A percentile compares a stretch with the other conserved stretches of the same genome.
phyloP scores from a whole-genome alignment of 1,284 basidiomycete genomes.

The Cryptococcus deneoformans region DNA sequence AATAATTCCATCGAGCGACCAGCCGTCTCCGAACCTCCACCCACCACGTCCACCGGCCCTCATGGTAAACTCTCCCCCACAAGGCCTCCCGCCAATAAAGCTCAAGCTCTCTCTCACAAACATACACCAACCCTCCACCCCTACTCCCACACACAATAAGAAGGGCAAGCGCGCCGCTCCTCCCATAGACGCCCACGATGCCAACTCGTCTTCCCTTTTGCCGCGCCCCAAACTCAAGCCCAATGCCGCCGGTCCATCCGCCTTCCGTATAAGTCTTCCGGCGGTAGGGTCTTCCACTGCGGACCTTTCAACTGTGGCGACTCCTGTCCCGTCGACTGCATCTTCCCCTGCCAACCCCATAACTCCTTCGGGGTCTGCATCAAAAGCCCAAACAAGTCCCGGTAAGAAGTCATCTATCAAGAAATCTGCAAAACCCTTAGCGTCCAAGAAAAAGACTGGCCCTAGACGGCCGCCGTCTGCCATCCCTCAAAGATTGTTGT shows the following conservation, averaged over 20 bases:
- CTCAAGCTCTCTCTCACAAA: conserved; percentile 24
- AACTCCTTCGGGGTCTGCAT: background rate
- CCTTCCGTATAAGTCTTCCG: background rate
- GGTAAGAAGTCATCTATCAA: too few species aligned
- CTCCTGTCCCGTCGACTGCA: background rate
- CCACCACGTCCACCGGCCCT: conserved; percentile 13
- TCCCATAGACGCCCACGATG: conserved; percentile 6
- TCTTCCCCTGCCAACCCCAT: background rate
- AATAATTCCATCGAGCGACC: too few species aligned
- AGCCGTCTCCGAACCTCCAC: conserved; percentile 12
- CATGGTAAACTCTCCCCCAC: conserved; percentile 46
- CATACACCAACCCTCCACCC: conserved; percentile 2
- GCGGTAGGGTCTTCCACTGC: background rate
- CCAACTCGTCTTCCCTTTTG: conserved; percentile 1
- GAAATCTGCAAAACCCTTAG: background rate
- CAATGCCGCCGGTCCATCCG: conserved; percentile 8
- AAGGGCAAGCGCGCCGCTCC: background rate
- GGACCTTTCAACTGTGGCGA: background rate
- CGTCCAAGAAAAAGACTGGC: conserved; percentile 1
- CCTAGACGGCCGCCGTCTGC: conserved; percentile 16
- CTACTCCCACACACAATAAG: background rate
- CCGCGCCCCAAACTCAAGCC: background rate
- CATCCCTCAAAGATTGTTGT: conserved; percentile 23
- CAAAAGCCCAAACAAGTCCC: too few species aligned
- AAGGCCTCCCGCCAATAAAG: conserved; percentile 33